Percentiles rank a stretch among this genome's conserved stretches.
phyloP scores from a whole-genome alignment of 208 protist genomes.

The Trichomonas gallinae region DNA sequence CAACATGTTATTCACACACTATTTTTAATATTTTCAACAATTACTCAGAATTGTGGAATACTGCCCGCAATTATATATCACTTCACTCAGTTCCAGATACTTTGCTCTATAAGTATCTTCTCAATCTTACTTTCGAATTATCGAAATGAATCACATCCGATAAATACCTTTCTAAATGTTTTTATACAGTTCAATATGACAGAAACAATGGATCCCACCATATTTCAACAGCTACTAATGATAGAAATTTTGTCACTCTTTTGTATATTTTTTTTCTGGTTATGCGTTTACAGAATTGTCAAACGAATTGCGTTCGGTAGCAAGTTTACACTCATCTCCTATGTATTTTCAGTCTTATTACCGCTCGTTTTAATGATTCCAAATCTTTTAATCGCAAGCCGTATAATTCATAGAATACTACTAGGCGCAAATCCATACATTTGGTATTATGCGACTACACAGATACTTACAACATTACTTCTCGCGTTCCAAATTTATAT shows the following conservation, averaged over 20 bases:
- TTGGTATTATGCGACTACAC: not conserved
- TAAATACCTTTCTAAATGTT: not conserved
- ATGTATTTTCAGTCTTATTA: not conserved
- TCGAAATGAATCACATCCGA: not conserved
- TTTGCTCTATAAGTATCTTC: not conserved
- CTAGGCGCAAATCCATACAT: not conserved
- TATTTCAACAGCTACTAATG: not conserved
- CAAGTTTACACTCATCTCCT: not conserved
- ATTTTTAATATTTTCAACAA: not conserved
- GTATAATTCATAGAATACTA: not conserved
- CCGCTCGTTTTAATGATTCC: not conserved
- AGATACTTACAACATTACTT: not conserved
- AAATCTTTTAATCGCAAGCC: not conserved
- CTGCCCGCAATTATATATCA: not conserved
- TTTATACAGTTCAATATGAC: not conserved
- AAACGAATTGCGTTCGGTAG: not conserved
- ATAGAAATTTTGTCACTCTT: not conserved
- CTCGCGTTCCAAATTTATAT: not conserved
- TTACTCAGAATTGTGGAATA: not conserved
- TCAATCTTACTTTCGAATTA: not conserved
- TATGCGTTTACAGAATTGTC: not conserved
- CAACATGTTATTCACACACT: not conserved
- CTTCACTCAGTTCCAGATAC: not conserved
- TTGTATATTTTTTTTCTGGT: not conserved
- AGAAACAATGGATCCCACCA: not conserved